phyloP scores from a whole-genome alignment of 257 asterid genomes.

The Plantago ovata region DNA sequence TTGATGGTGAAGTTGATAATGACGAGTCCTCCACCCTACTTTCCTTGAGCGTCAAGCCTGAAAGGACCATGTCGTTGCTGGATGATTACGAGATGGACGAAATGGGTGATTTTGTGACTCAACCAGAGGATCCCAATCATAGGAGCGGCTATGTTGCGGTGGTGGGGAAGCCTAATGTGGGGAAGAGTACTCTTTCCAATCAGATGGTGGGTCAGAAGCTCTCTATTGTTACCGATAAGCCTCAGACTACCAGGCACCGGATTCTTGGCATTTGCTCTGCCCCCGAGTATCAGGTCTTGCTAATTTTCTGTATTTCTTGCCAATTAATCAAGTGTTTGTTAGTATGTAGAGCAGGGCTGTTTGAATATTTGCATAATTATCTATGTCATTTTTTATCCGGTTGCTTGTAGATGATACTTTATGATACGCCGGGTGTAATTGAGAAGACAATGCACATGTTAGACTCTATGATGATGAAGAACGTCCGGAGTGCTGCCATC shows the following conservation, averaged over 20 bases:
- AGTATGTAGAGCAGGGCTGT: too few relatives aligned
- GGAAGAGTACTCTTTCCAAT: slow-evolving; percentile 88
- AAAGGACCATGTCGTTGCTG: slow-evolving; percentile 57
- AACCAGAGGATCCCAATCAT: slow-evolving; percentile 51
- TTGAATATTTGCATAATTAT: too few relatives aligned
- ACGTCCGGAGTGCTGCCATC: slow-evolving; percentile 83
- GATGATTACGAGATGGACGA: slow-evolving; percentile 96
- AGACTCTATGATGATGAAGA: slow-evolving; percentile 96
- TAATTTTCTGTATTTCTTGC: not conserved
- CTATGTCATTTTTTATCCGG: too few relatives aligned
- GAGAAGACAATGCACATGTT: slow-evolving; percentile 96
- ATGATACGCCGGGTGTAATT: slow-evolving; percentile 96
- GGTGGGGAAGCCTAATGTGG: slow-evolving; percentile 92
- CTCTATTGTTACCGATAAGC: slow-evolving; percentile 90
- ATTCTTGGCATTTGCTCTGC: slow-evolving; percentile 90
- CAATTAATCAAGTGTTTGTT: not conserved
- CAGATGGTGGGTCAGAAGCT: slow-evolving; percentile 93
- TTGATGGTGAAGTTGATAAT: slow-evolving; percentile 29
- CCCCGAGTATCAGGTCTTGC: slow-evolving; percentile 71
- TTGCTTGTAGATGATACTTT: slow-evolving; percentile 80
- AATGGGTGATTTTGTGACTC: slow-evolving; percentile 43
- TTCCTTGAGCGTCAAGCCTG: slow-evolving; percentile 81
- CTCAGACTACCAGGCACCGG: slow-evolving; percentile 94
- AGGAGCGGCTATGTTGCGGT: slow-evolving; percentile 95
- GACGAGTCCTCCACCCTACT: slow-evolving; percentile 41